Base-by-base conservation (phyloP, 2,329 filamentous ascomycete species). In the Penicillium sclerotigenum region DNA sequence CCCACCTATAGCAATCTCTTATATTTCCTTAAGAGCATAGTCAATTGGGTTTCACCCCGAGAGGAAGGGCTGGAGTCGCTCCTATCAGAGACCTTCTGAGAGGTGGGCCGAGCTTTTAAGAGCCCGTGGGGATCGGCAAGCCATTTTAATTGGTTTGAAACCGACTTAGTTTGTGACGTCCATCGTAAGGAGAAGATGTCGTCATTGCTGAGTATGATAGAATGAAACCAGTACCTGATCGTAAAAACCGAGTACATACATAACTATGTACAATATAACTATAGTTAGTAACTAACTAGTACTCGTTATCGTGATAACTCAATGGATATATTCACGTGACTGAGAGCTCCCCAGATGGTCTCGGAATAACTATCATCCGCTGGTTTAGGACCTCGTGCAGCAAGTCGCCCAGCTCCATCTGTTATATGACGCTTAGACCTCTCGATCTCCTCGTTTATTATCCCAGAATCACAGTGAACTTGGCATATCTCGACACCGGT, bases 351-450 rank as follows among this genome's bases (percentile, higher is more conserved):
- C 47, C 47, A 14, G 14, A 40, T 4, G 10, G 31, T 4, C 3
- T 6, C 16, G 53, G 47, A 52, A 14, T 8, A 55, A 55, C 20
- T 26, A 40, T 52, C 7, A 16, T 45, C 34, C 50, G 54, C 13
- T 18, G 50, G 11, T 51, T 46, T 50, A 34, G 34, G 50, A 28
- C 26, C 22, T 65, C 58, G 26, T 59, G 38, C 5, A 56, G 54
- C 14, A 50, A 31, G 20, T 55, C 34, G 14, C 22, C 33, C 33
- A 57, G 50, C 43, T 47, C 42, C 36, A n/a, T 47, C 14, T 51
- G 47, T 43, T 40, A 53, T 54, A 53, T 52, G 56, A 60, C 38
- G 51, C 58, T 58, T 62, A 64, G 54, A 57, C 61, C 38, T 67
- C 61, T 43, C 53, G 20, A 29, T 33, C 16, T 51, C 14, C 24